These are phyloP conservation scores for Diaporthe vexans DNA, from an alignment of 2,329 filamentous ascomycete genomes.

Conservation along the genomic window DNA sequence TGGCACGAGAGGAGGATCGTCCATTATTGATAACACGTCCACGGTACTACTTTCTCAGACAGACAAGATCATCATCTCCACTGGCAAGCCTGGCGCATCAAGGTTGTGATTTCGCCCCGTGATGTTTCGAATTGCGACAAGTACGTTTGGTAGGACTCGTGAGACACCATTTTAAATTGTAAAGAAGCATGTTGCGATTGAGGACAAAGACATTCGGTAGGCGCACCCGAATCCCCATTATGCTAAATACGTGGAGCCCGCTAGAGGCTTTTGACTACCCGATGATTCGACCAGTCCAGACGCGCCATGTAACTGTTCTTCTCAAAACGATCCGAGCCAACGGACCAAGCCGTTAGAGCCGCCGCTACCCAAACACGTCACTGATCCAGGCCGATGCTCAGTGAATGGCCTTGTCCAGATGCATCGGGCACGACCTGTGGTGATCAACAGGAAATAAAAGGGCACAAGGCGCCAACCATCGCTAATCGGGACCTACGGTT, in stretches of 20 bases:
- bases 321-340: neutral
- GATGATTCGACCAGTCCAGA: constrained; percentile 5
- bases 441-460: neutral
- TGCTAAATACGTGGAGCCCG: constrained; percentile 17
- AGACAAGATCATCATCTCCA: neutral
- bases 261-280: constrained; percentile 1
- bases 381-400: neutral
- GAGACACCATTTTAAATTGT: constrained; percentile 1
- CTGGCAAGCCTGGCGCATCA: too few species aligned
- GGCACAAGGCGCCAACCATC: neutral
- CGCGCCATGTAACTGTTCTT: constrained; percentile 16
- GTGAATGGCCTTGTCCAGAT: neutral
- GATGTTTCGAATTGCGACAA: constrained; percentile 1
- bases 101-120: neutral
- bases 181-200: constrained; percentile 13
- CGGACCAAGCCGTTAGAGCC: neutral
- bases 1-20: too few species aligned
- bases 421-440: neutral
- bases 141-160: neutral
- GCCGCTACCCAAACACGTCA: neutral
- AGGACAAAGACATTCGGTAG: neutral
- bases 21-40: neutral
- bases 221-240: neutral
- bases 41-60: neutral
- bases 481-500: neutral